These are phyloP conservation scores for Pelagomonas calceolata DNA, from an alignment of 108 stramenopile genomes.

Conservation along the genomic window DNA sequence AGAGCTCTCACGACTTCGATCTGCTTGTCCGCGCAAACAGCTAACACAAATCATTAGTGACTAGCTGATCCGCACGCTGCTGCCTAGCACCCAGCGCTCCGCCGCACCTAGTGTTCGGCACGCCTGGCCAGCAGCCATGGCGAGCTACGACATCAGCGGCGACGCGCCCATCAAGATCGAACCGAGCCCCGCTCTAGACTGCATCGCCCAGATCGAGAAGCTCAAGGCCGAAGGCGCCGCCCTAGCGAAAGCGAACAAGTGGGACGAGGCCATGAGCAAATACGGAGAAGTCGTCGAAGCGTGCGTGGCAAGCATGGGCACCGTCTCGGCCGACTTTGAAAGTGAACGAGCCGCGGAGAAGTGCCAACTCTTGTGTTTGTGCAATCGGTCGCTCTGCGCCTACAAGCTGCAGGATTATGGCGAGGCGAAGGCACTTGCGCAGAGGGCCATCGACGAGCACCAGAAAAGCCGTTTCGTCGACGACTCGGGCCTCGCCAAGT, in stretches of 20 bases:
- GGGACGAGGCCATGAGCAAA: neutral
- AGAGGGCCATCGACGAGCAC: neutral
- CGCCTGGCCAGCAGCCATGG: too few relatives aligned
- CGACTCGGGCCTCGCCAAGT: neutral
- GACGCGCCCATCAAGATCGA: neutral
- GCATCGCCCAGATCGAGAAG: neutral
- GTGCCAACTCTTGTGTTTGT: neutral
- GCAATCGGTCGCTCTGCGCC: neutral
- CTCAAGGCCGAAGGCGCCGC: neutral
- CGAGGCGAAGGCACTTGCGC: neutral
- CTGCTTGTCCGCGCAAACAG: too few relatives aligned
- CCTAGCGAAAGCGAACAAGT: neutral
- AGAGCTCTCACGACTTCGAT: too few relatives aligned
- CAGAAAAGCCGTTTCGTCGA: neutral
- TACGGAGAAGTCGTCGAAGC: neutral
- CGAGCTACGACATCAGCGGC: neutral
- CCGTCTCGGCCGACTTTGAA: neutral
- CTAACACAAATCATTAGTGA: too few relatives aligned
- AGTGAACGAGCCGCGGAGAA: neutral
- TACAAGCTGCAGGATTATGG: neutral
- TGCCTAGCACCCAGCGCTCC: too few relatives aligned
- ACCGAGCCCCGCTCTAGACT: neutral
- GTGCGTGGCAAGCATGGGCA: too few relatives aligned
- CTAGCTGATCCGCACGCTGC: too few relatives aligned
- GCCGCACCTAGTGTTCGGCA: too few relatives aligned